Evolutionary conservation across 2,329 filamentous ascomycete species (phyloP).

Genomic region (Paradendryphiella salina): DNA sequence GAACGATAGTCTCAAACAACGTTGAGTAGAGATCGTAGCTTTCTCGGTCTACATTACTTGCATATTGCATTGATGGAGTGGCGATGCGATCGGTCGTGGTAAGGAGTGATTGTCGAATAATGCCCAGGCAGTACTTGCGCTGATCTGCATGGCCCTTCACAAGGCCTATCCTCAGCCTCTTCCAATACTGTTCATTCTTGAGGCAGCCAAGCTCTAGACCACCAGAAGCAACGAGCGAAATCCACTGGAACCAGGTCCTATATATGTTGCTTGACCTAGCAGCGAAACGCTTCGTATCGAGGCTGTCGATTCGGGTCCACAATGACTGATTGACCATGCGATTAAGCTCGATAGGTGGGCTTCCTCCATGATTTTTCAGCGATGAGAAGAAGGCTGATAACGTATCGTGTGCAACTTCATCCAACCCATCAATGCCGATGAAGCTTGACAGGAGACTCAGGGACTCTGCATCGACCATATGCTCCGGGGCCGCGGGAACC

Average conservation of each 20-base stretch:
- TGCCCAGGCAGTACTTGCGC: conserved; percentile 52
- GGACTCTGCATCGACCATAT: conserved; percentile 25
- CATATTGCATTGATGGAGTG: conserved; percentile 29
- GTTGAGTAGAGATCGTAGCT: conserved; percentile 52
- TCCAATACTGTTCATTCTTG: conserved; percentile 47
- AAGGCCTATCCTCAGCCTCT: conserved; percentile 44
- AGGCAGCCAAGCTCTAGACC: conserved; percentile 29
- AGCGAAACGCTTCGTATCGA: conserved; percentile 25
- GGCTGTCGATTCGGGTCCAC: conserved; percentile 26
- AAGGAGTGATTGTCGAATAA: conserved; percentile 49
- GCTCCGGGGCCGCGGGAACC: conserved; percentile 25
- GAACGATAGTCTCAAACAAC: conserved; percentile 54
- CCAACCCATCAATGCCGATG: conserved; percentile 25
- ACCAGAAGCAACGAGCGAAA: conserved; percentile 24
- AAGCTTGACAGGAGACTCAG: conserved; percentile 25
- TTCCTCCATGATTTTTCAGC: conserved; percentile 2
- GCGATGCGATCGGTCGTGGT: conserved; percentile 34
- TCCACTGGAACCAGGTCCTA: conserved; percentile 46
- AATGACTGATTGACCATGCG: conserved; percentile 27
- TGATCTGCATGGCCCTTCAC: conserved; percentile 51
- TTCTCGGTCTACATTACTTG: conserved; percentile 23
- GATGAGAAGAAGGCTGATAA: conserved; percentile 35
- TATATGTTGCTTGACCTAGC: conserved; percentile 31
- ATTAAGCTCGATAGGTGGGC: not conserved
- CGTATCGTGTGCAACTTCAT: conserved; percentile 30